Evolutionary conservation across 1,139 yeast species (phyloP).

Genomic region (Diutina siamensis): DNA sequence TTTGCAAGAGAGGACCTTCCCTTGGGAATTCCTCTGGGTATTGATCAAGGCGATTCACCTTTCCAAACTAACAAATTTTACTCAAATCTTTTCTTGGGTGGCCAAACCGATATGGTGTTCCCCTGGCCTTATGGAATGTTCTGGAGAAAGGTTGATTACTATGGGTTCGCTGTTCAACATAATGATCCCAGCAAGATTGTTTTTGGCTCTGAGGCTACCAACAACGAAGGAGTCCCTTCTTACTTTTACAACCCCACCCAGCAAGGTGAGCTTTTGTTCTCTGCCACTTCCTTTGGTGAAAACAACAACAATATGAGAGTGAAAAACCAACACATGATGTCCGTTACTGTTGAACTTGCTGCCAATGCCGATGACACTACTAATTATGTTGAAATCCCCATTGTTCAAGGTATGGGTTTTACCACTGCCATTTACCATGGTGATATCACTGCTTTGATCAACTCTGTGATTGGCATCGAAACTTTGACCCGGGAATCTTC

Average conservation of each 20-base stretch:
- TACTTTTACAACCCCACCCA: conserved; percentile 41
- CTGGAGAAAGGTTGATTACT: conserved; percentile 30
- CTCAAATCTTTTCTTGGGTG: conserved; percentile 60
- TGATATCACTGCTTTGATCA: conserved; percentile 39
- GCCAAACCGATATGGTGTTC: conserved; percentile 56
- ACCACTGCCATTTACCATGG: conserved; percentile 56
- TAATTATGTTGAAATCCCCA: conserved; percentile 25
- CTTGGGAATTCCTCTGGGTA: conserved; percentile 38
- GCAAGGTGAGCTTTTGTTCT: conserved; percentile 40
- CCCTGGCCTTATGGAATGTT: conserved; percentile 78
- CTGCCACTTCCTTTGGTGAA: conserved; percentile 38
- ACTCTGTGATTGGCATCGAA: conserved; percentile 41
- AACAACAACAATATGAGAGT: conserved; percentile 27
- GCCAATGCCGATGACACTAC: conserved; percentile 11
- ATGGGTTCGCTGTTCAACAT: conserved; percentile 64
- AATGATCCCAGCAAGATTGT: conserved; percentile 43
- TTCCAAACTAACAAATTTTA: conserved; percentile 77
- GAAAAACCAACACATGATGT: conserved; percentile 41
- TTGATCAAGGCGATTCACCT: conserved; percentile 32
- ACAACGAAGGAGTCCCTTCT: conserved; percentile 14
- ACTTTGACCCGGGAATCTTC: conserved; percentile 34
- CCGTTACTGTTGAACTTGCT: conserved; percentile 40
- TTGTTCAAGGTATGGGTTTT: conserved; percentile 73
- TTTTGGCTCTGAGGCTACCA: conserved; percentile 7
- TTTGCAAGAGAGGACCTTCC: conserved; percentile 16